Evolutionary conservation across 176 grass and related monocot species (phyloP).

Genomic region (Avena sativa): DNA sequence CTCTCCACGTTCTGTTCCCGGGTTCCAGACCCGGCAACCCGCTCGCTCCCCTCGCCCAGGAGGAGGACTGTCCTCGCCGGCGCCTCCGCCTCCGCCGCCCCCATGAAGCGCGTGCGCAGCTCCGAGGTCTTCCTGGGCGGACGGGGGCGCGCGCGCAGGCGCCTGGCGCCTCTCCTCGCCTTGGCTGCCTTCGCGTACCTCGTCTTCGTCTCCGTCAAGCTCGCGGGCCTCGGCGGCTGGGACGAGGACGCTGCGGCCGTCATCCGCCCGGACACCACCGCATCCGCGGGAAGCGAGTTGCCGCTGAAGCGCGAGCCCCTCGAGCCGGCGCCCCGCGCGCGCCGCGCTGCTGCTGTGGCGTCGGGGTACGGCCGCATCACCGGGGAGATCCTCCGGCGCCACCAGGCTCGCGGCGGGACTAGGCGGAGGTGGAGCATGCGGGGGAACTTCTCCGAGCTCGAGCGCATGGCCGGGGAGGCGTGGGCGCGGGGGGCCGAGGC

Average conservation of each 20-base stretch:
- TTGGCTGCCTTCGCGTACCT: conserved; percentile 60
- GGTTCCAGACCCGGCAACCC: conserved; percentile 20
- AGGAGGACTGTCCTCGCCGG: not conserved
- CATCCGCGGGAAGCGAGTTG: not conserved
- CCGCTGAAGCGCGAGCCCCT: not conserved
- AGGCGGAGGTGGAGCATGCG: conserved; percentile 46
- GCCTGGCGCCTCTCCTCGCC: conserved; percentile 47
- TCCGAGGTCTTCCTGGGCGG: conserved; percentile 45
- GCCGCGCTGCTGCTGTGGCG: not conserved
- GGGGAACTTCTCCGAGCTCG: conserved; percentile 83
- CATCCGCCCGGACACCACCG: not conserved
- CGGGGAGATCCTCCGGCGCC: conserved; percentile 59
- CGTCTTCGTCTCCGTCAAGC: conserved; percentile 64
- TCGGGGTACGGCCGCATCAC: conserved; percentile 75
- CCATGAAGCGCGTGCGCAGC: conserved; percentile 58
- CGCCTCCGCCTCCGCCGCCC: not conserved
- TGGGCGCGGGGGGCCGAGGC: conserved; percentile 67
- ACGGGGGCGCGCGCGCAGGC: conserved; percentile 28
- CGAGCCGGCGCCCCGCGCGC: not conserved
- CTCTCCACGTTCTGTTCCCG: not conserved
- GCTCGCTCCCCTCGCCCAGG: conserved; percentile 2
- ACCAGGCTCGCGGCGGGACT: not conserved
- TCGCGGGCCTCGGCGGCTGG: conserved; percentile 48
- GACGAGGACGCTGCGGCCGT: not conserved
- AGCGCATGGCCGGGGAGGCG: conserved; percentile 68